Evolutionary conservation across 768 basidiomycete genomes (phyloP).

Genomic region (Gymnopilus junonius): DNA sequence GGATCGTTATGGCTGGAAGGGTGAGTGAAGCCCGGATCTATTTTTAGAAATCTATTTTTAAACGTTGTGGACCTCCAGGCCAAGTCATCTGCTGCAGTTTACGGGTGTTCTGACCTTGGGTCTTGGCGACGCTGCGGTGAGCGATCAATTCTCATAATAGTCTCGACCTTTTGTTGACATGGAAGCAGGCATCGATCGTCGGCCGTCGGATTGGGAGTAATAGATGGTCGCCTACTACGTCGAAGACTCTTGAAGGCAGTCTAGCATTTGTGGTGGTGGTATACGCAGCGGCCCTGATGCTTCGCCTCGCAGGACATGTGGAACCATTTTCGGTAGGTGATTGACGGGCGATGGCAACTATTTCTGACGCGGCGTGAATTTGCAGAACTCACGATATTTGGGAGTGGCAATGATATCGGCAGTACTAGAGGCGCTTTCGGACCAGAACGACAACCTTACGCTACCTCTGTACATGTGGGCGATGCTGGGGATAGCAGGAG

Average conservation of each 20-base stretch:
- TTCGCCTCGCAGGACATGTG: conserved; percentile 71
- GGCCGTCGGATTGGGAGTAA: conserved; percentile 83
- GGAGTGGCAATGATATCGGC: conserved; percentile 66
- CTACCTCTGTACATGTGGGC: conserved; percentile 98
- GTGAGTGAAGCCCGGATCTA: conserved; percentile 44
- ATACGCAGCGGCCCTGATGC: conserved; percentile 65
- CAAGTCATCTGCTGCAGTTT: conserved; percentile 55
- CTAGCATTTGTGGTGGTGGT: conserved; percentile 79
- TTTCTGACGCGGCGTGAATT: conserved; percentile 2
- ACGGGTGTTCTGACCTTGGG: conserved; percentile 91
- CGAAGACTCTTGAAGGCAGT: conserved; percentile 93
- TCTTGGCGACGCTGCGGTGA: conserved; percentile 90
- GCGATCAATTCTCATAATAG: conserved; percentile 28
- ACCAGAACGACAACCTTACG: conserved; percentile 97
- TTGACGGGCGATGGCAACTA: neutral
- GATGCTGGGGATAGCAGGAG: conserved; percentile 64
- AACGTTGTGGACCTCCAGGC: conserved; percentile 31
- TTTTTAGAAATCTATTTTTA: neutral
- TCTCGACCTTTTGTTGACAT: conserved; percentile 1
- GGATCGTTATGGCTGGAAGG: conserved; percentile 95
- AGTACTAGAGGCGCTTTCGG: conserved; percentile 87
- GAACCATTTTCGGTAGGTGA: conserved; percentile 78
- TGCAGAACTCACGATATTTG: conserved; percentile 69
- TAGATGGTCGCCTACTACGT: conserved; percentile 82
- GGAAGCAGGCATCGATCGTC: conserved; percentile 82